Conservation (phyloP, 2,329 filamentous ascomycete genomes). For the Epichloe hybrida region DNA sequence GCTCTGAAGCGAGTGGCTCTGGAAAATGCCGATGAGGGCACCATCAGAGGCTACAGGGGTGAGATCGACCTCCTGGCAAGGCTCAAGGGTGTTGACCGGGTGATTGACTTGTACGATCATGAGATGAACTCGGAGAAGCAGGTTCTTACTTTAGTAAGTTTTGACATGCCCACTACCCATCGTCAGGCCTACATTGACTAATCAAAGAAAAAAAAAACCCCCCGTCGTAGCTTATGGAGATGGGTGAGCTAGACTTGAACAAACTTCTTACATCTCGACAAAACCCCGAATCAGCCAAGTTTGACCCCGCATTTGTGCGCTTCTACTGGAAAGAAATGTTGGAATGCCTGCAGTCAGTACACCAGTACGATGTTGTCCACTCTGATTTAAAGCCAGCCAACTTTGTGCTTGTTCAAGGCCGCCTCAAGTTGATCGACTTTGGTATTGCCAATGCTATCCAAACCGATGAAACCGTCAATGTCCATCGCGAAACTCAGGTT, state of each 20-base stretch:
- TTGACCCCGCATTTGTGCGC: constrained; percentile 86
- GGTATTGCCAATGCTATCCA: constrained; percentile 97
- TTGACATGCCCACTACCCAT: neutral
- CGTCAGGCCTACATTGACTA: neutral
- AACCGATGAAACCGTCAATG: constrained; percentile 89
- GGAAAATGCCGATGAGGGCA: constrained; percentile 74
- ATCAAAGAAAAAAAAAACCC: neutral
- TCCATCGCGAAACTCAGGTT: constrained; percentile 88
- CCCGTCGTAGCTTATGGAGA: constrained; percentile 69
- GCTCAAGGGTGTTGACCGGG: constrained; percentile 71
- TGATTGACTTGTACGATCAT: constrained; percentile 82
- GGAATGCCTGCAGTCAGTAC: constrained; percentile 81
- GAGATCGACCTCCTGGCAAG: constrained; percentile 86
- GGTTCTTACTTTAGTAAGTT: constrained; percentile 65
- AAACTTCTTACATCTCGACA: constrained; percentile 64
- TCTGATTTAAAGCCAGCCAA: constrained; percentile 96
- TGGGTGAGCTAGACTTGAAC: constrained; percentile 87
- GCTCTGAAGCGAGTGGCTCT: constrained; percentile 87
- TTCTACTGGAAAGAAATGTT: constrained; percentile 99
- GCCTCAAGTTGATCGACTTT: constrained; percentile 93
- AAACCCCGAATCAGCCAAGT: constrained; percentile 56
- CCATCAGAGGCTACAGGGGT: constrained; percentile 78
- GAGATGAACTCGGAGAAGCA: constrained; percentile 90
- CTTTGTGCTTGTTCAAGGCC: constrained; percentile 82
- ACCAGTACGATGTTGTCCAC: constrained; percentile 84